A percentile compares a stretch with the other conserved stretches of the same genome.
These are phyloP conservation scores for Tilletia caries DNA, from an alignment of 1,284 basidiomycete genomes.

Conservation along the genomic window DNA sequence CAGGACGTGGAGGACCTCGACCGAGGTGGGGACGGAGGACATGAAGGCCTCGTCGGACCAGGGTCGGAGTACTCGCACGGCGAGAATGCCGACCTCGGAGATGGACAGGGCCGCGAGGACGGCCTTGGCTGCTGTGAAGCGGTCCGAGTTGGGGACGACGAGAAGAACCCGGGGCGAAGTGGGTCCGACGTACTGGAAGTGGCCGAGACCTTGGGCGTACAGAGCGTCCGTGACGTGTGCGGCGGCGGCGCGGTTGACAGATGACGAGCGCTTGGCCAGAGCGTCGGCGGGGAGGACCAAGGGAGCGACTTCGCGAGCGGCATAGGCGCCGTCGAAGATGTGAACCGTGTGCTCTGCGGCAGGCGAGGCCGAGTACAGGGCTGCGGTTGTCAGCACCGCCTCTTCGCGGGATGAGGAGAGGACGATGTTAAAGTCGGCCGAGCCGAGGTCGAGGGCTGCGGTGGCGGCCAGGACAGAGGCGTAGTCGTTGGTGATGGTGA, in stretches of 20 bases:
- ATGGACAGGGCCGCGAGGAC: constrained; percentile 38
- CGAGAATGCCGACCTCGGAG: constrained; percentile 38
- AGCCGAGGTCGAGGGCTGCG: constrained; percentile 24
- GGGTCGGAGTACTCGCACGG: constrained; percentile 38
- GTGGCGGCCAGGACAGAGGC: constrained; percentile 47
- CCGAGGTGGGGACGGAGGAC: constrained; percentile 37
- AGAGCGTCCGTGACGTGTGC: constrained; percentile 57
- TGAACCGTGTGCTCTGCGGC: constrained; percentile 42
- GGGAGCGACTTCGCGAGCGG: constrained; percentile 41
- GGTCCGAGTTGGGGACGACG: constrained; percentile 47
- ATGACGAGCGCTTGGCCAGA: constrained; percentile 57
- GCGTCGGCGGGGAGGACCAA: constrained; percentile 35
- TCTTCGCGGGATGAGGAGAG: constrained; percentile 47
- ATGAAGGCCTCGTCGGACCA: constrained; percentile 46
- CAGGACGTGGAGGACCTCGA: constrained; percentile 43
- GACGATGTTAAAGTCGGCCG: constrained; percentile 36
- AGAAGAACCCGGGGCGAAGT: constrained; percentile 40
- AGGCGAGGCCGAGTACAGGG: constrained; percentile 34
- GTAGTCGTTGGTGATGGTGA: constrained; percentile 49
- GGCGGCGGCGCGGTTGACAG: constrained; percentile 76
- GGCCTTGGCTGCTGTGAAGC: constrained; percentile 40
- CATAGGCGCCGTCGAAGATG: constrained; percentile 51
- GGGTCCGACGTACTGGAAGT: constrained; percentile 49
- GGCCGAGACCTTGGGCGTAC: constrained; percentile 21
- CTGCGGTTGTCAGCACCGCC: constrained; percentile 46